Percentiles rank a stretch among this genome's conserved stretches.
These are phyloP conservation scores for Paxillus involutus DNA, from an alignment of 768 basidiomycete genomes.

Conservation along the genomic window DNA sequence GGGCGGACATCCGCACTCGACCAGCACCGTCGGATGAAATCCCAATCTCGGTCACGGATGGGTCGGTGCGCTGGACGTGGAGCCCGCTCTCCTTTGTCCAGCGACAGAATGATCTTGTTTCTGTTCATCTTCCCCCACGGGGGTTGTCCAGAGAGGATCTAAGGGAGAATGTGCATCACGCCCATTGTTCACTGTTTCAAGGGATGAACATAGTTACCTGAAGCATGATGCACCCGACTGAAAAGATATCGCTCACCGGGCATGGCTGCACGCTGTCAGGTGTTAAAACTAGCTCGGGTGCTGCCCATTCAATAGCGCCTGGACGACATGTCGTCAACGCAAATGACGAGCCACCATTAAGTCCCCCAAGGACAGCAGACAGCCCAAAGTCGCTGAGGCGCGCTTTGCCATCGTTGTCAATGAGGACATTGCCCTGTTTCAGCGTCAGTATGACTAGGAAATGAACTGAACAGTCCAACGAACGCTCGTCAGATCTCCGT, in stretches of 20 bases:
- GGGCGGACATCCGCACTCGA: background rate
- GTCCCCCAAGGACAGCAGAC: background rate
- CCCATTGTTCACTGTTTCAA: no score
- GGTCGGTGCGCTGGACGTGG: background rate
- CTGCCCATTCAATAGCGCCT: background rate
- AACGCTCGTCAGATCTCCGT: background rate
- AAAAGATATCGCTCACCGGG: background rate
- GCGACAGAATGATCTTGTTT: background rate
- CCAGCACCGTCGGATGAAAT: background rate
- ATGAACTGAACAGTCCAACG: background rate
- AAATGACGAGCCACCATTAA: background rate
- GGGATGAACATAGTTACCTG: no score
- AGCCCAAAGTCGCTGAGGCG: background rate
- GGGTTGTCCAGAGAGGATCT: background rate
- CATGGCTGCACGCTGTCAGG: background rate
- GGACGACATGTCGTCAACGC: background rate
- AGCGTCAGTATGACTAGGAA: background rate
- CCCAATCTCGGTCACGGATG: background rate
- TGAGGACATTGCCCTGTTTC: background rate
- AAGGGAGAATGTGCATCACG: background rate
- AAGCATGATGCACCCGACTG: no score
- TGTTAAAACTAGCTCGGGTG: background rate
- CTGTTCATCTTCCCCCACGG: background rate
- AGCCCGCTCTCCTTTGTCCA: background rate
- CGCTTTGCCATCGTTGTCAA: background rate